Evolutionary conservation across 1,139 yeast species (phyloP), one percentile per base, ranked within the genome.

Genomic region (Sporopachydermia cereana): DNA sequence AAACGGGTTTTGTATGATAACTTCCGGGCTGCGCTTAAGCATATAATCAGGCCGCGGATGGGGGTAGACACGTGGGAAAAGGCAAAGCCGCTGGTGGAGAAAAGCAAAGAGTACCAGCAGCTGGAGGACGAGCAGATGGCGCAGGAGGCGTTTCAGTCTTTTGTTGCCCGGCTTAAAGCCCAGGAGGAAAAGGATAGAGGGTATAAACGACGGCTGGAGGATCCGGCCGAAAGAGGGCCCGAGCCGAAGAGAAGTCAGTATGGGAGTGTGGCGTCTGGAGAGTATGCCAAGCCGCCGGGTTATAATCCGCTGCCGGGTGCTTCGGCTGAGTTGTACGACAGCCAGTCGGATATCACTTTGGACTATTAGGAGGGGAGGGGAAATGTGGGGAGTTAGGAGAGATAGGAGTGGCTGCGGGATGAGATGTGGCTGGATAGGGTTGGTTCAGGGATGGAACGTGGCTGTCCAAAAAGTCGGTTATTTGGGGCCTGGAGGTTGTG

Each of bases 51-150:
- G 14, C 61, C 60, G 2, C 12, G 30, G n/a, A 49, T 57, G 7
- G 49, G 49, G 7, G 48, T 50, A 4, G 61, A 59, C 16, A 56
- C 59, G 1, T 70, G 72, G 70, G 70, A 62, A n/a, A 58, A 53
- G 3, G 61, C 64, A 3, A 54, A 57, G 46, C 54, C 57, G 9
- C 56, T 63, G 17, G 48, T 72, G 5, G 50, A 54, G 39, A 46
- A 55, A 9, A 50, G 59, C 1, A 58, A 58, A 1, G 72, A 69
- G 50, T 69, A 56, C 48, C 45, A 49, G 31, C 66, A 64, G 1
- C 50, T 72, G 2, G 62, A 58, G 2, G 59, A 61, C 41, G 66
- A 64, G 12, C 61, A 58, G n/a, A 44, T 52, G 2, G 49, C 67
- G 23, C 45, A 49, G 27, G 54, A 51, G 3, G 63, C 66, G 5